Base-by-base conservation (phyloP, 148 eudicot species). In the Diospyros lotus region DNA sequence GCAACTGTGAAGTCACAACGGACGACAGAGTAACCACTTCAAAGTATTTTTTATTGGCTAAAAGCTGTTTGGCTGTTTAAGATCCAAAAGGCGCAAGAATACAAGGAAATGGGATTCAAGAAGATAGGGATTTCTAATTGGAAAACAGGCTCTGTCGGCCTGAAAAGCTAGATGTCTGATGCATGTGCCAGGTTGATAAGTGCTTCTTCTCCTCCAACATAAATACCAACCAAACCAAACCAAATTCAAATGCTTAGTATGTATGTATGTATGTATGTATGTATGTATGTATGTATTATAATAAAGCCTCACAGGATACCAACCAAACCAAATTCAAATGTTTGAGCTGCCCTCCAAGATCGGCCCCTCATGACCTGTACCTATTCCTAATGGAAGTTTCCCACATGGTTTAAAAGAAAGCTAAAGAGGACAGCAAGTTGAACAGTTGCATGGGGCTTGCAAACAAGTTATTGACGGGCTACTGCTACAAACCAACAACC, bases 291-390 rank as follows among this genome's bases (percentile, higher is more conserved):
- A 14, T 14, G 50, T 12, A 41, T 15, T 64, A 51, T 13, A 51
- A 40, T 13, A 63, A 50, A 61, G 69, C 46, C 69, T 41, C 48
- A 64, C 28, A 9, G 59, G 69, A 40, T 38, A 60, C 59, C 76
- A 74, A 74, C 76, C 69, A 43, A 68, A 51, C 60, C 58, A 63
- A 11, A 38, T 50, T 73, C 60, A 73, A 7, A 38, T 73, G 58
- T 58, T 52, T 14, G 14, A 28, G 58, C 75, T 60, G 39, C 54
- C 41, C 38, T 28, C 54, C 43, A 73, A 73, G 7, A 50, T 39
- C 58, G 13, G 14, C 40, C 66, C 69, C 13, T 51, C 11, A 1
- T 51, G 76, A 63, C 63, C 69, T 60, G 64, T 38, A 6, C 40
- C 64, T 42, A 51, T 45, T 39, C n/a, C 28, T 66, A 73, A 38